Percentiles rank a stretch among this genome's conserved stretches.
phyloP scores from a whole-genome alignment of 352 stramenopile species.

The Phytophthora fragariae region DNA sequence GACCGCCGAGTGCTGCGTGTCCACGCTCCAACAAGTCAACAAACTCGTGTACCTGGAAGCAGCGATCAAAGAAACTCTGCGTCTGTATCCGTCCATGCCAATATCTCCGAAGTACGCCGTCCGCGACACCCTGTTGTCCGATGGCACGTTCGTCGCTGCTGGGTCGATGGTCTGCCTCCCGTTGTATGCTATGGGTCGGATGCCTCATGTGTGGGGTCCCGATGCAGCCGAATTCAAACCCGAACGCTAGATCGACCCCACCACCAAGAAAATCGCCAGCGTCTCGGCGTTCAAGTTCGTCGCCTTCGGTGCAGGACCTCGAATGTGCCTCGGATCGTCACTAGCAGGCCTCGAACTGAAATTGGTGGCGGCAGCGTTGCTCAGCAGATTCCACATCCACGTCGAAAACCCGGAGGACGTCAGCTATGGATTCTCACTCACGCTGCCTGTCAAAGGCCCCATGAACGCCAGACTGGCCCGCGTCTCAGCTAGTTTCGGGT shows the following conservation, averaged over 20 bases:
- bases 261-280: conserved; percentile 35
- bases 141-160: conserved; percentile 58
- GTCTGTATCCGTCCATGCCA: conserved; percentile 66
- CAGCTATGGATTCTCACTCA: conserved; percentile 43
- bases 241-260: conserved; percentile 55
- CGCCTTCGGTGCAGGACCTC: conserved; percentile 55
- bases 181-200: conserved; percentile 53
- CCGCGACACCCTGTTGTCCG: conserved; percentile 56
- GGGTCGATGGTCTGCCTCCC: conserved; percentile 48
- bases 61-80: conserved; percentile 60
- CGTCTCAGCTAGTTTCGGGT: conserved; percentile 15
- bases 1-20: conserved; percentile 14
- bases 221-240: conserved; percentile 62
- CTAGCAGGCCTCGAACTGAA: conserved; percentile 54
- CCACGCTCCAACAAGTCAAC: conserved; percentile 29
- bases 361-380: conserved; percentile 38
- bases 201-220: conserved; percentile 55
- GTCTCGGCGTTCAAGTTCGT: conserved; percentile 56
- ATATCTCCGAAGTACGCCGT: conserved; percentile 50
- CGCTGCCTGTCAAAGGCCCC: conserved; percentile 47
- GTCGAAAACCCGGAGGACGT: conserved; percentile 33
- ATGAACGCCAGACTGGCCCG: conserved; percentile 35
- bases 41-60: conserved; percentile 63
- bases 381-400: conserved; percentile 49
- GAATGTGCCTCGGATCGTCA: conserved; percentile 53